These are phyloP conservation scores for Hypomyces rosellus DNA, from an alignment of 2,329 filamentous ascomycete species.

Conservation along the genomic window DNA sequence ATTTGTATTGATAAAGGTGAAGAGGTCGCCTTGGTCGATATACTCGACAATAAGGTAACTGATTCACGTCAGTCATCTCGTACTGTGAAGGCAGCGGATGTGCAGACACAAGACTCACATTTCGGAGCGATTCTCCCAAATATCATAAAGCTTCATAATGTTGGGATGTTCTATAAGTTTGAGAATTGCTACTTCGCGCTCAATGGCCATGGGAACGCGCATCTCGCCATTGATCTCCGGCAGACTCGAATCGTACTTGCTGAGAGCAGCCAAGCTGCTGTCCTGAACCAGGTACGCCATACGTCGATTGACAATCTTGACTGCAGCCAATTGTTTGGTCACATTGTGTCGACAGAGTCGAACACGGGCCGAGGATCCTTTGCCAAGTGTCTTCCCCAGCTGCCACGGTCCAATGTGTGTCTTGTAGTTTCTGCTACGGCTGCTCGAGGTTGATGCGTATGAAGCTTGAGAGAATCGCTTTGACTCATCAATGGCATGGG, in stretches of 20 bases:
- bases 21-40: conserved; percentile 72
- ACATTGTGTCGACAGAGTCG: conserved; percentile 73
- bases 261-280: conserved; percentile 77
- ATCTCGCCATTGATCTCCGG: conserved; percentile 55
- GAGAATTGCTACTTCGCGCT: conserved; percentile 93
- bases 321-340: conserved; percentile 76
- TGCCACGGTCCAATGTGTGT: conserved; percentile 92
- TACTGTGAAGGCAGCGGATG: background rate
- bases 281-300: conserved; percentile 76
- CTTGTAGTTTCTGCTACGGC: conserved; percentile 43
- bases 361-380: conserved; percentile 84
- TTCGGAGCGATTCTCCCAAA: conserved; percentile 95
- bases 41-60: conserved; percentile 95
- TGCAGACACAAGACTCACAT: conserved; percentile 57
- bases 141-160: conserved; percentile 89
- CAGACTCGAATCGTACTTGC: conserved; percentile 59
- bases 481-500: conserved; percentile 26
- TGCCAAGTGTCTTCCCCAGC: conserved; percentile 80
- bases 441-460: conserved; percentile 35
- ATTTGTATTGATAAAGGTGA: conserved; percentile 72
- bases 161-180: conserved; percentile 94
- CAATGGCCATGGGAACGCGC: conserved; percentile 79
- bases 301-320: conserved; percentile 90
- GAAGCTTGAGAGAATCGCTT: conserved; percentile 36
- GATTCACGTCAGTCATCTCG: background rate